phyloP scores from a whole-genome alignment of 257 asterid genomes.

The Verbascum thapsus region DNA sequence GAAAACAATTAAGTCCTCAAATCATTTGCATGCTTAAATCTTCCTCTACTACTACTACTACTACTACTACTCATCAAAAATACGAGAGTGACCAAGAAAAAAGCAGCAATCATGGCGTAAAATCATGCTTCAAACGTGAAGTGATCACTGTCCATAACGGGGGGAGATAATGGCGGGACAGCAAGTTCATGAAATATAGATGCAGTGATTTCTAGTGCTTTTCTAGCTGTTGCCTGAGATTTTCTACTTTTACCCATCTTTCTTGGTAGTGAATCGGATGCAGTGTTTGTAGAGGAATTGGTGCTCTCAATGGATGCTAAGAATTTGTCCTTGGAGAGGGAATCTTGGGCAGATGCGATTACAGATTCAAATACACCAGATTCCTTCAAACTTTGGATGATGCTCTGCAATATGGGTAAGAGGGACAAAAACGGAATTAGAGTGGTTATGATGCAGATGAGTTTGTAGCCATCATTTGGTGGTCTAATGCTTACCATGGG shows the following conservation, averaged over 20 bases:
- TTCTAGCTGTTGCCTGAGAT: constrained; percentile 46
- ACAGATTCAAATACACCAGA: constrained; percentile 53
- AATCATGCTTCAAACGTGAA: constrained; percentile 44
- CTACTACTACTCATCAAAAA: constrained; percentile 21
- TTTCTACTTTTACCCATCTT: constrained; percentile 40
- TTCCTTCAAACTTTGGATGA: constrained; percentile 65
- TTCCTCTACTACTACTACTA: constrained; percentile 33
- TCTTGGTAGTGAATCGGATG: constrained; percentile 51
- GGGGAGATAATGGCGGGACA: constrained; percentile 60
- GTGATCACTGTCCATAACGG: constrained; percentile 37
- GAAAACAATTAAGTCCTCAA: constrained; percentile 31
- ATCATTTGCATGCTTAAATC: constrained; percentile 42
- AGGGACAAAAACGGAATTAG: too few species aligned
- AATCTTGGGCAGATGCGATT: constrained; percentile 47
- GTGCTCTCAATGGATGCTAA: constrained; percentile 45
- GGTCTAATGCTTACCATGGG: constrained; percentile 55
- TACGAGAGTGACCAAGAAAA: constrained; percentile 29
- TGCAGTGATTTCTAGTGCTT: constrained; percentile 30
- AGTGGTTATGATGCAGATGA: too few species aligned
- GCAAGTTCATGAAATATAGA: constrained; percentile 42
- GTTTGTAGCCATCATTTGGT: neutral
- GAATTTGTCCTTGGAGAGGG: constrained; percentile 46
- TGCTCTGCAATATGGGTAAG: constrained; percentile 38
- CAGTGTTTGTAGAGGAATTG: constrained; percentile 45
- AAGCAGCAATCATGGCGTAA: constrained; percentile 36